Base-by-base conservation (phyloP, 1,284 basidiomycete genomes). In the Austropuccinia psidii region DNA sequence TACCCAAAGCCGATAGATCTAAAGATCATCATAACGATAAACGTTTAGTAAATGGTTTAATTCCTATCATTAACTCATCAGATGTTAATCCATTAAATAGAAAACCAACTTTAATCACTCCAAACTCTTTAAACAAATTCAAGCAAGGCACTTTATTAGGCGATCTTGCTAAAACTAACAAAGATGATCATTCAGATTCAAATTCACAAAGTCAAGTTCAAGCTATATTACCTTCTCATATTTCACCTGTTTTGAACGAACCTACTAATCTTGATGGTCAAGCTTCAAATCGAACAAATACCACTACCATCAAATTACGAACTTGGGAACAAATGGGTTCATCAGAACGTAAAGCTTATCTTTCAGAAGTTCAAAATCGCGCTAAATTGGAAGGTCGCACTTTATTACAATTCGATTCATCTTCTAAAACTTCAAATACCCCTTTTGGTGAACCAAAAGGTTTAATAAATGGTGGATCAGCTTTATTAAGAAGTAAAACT, bases 271-370 rank as follows among this genome's bases (percentile, higher is more conserved):
- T 17, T 49, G 6, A 33, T 33, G 11, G 29, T 17, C 1, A 54
- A n/a, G n/a, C n/a, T n/a, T n/a, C n/a, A n/a, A n/a, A n/a, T n/a
- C n/a, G n/a, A n/a, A n/a, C n/a, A n/a, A n/a, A n/a, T n/a, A n/a
- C n/a, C n/a, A 37, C 35, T 9, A 57, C 52, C 6, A 66, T 50
- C 33, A 66, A 66, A 37, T 1, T 52, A 3, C 35, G 70, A 13
- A 60, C 57, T 2, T 73, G 70, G 70, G 70, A 73, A 47, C 60
- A 73, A 27, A 73, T 73, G 70, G 70, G 70, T 19, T 52, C 70
- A 17, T 37, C 45, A 24, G 70, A 73, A 47, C 60, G 70, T 15
- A 73, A 73, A 33, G 24, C 54, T 13, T 62, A 73, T 41, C 29
- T 73, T 11, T n/a, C n/a, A 24, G 60, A 73, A 41, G 70, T 73